Base-by-base conservation (phyloP, 2,329 filamentous ascomycete species). In the Diaporthe longicolla region DNA sequence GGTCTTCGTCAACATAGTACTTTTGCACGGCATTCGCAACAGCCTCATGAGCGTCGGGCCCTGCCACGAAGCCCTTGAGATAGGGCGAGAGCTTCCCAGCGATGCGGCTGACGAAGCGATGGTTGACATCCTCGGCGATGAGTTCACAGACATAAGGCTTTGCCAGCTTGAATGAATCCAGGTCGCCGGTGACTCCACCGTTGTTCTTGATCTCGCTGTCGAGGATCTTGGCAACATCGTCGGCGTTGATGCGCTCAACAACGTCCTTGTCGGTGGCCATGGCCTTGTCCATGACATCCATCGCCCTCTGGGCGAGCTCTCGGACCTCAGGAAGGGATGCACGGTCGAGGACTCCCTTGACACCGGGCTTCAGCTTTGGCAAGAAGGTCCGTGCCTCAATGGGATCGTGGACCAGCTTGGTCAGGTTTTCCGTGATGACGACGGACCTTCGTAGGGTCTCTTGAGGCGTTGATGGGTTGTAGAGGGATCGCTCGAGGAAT, bases 351-450 rank as follows among this genome's bases (percentile, higher is more conserved):
- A 99, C 96, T 72, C 89, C 90, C 87, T 98, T 95, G 61, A 99
- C 94, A 90, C 97, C 97, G 57, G 97, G 97, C 81, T 94, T 93
- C 70, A 99, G 88, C 85, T 98, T 98, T 69, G 97, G 97, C 82
- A 99, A 85, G 89, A 99, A 99, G 72, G 94, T 94, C 77, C 97
- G 91, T 45, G 97, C 97, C 87, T 99, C 97, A 75, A 98, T 91
- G 19, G 97, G 97, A 82, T 93, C 95, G 84, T 99, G 97, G 37
- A 99, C 97, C 43, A 99, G 91, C 87, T 98, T 98, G 75, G 97
- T 99, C 86, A 99, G 87, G 86, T 99, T 99, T 86, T 99, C 97
- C 26, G 97, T 94, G 69, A 99, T 97, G 71, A 99, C 95, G 40
- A 97, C 95, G 3, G 97, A 98, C 85, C 98, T 96, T 76, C 97